phyloP scores from a whole-genome alignment of 1,139 yeast species.

The Yamadazyma oceani region DNA sequence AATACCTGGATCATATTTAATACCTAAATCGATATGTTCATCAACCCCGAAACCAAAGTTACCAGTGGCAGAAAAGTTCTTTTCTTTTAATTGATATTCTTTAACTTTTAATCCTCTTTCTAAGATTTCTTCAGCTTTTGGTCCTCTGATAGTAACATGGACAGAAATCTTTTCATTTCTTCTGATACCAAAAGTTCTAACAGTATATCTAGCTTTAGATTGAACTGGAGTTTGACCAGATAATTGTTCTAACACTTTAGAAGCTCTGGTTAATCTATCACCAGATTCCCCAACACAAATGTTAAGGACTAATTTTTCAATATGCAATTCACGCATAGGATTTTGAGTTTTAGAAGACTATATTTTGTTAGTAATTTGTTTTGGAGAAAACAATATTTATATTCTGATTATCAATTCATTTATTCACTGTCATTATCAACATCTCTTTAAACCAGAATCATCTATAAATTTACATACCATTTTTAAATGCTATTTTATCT shows the following conservation, averaged over 20 bases:
- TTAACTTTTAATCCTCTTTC: conserved; percentile 99
- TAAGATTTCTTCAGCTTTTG: conserved; percentile 99
- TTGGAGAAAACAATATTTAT: too few relatives aligned
- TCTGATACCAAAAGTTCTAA: conserved; percentile 99
- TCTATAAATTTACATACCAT: neutral
- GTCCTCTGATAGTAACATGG: conserved; percentile 99
- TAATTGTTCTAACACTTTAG: conserved; percentile 99
- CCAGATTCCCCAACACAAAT: conserved; percentile 99
- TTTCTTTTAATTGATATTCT: conserved; percentile 94
- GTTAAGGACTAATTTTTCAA: conserved; percentile 99
- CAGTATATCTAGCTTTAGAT: conserved; percentile 99
- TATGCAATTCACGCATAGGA: conserved; percentile 97
- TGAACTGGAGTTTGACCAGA: conserved; percentile 99
- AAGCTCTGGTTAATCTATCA: conserved; percentile 99
- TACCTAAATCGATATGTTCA: conserved; percentile 99
- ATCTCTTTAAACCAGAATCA: too few relatives aligned
- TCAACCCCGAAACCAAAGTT: conserved; percentile 99
- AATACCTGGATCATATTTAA: conserved; percentile 99
- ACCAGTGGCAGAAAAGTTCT: conserved; percentile 98
- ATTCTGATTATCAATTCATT: too few relatives aligned
- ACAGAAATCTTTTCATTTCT: conserved; percentile 99
- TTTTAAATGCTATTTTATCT: neutral
- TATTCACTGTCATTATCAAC: too few relatives aligned
- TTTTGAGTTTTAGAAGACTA: conserved; percentile 42
- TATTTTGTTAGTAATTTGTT: conserved; percentile 14